Evolutionary conservation across 495 filamentous ascomycete genomes (phyloP).

Genomic region (Cudoniella acicularis): DNA sequence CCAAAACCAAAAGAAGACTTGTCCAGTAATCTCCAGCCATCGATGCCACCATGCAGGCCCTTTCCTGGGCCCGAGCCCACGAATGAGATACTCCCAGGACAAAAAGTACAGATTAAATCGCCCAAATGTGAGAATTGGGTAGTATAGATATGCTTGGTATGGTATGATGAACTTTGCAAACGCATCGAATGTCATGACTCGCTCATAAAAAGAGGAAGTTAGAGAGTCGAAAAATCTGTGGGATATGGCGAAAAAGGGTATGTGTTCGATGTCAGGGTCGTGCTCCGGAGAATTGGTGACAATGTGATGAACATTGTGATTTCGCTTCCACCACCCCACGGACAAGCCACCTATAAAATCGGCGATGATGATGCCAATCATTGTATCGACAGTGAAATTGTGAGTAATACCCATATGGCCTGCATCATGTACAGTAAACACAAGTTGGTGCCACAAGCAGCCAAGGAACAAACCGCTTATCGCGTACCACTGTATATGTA

Average conservation of each 20-base stretch:
- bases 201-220: slow-evolving; percentile 85
- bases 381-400: slow-evolving; percentile 72
- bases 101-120: slow-evolving; percentile 90
- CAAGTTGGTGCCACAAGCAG: slow-evolving; percentile 90
- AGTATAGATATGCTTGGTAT: slow-evolving; percentile 83
- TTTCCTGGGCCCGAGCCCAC: slow-evolving; percentile 71
- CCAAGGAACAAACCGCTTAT: slow-evolving; percentile 75
- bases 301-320: slow-evolving; percentile 97
- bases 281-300: slow-evolving; percentile 96
- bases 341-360: slow-evolving; percentile 90
- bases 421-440: slow-evolving; percentile 94
- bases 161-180: slow-evolving; percentile 66
- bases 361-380: slow-evolving; percentile 87
- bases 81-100: slow-evolving; percentile 77
- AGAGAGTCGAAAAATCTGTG: slow-evolving; percentile 77
- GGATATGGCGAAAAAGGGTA: slow-evolving; percentile 92
- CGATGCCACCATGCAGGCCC: slow-evolving; percentile 87
- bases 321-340: slow-evolving; percentile 94
- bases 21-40: slow-evolving; percentile 77
- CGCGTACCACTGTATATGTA: slow-evolving; percentile 70
- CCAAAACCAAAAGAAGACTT: slow-evolving; percentile 92
- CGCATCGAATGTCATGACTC: slow-evolving; percentile 78
- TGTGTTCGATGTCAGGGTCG: slow-evolving; percentile 94
- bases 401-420: slow-evolving; percentile 98
- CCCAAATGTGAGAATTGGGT: slow-evolving; percentile 77